A percentile compares a stretch with the other conserved stretches of the same genome.
phyloP scores from a whole-genome alignment of 2,329 filamentous ascomycete genomes.

The Escovopsis sp. region DNA sequence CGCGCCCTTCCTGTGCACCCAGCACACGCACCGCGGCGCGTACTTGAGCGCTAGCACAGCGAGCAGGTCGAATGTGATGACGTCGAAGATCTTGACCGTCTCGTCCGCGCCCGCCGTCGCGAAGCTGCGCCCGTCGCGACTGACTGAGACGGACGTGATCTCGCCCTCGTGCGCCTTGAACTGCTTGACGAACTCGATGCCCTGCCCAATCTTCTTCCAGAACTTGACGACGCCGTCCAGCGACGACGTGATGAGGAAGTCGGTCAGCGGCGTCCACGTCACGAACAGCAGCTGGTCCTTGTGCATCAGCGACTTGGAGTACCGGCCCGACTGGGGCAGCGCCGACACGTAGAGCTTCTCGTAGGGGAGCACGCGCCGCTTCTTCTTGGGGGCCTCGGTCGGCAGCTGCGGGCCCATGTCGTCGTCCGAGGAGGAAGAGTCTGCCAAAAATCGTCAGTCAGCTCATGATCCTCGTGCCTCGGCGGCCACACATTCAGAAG shows the following conservation, averaged over 20 bases:
- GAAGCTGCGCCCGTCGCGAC: conserved; percentile 83
- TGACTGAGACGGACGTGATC: conserved; percentile 70
- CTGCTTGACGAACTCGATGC: conserved; percentile 96
- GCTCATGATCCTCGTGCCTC: not conserved
- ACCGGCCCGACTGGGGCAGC: conserved; percentile 64
- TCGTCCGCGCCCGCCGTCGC: conserved; percentile 72
- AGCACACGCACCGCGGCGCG: conserved; percentile 68
- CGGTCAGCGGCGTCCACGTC: conserved; percentile 77
- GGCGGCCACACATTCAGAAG: not conserved
- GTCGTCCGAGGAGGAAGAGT: conserved; percentile 61
- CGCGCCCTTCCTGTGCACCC: conserved; percentile 80
- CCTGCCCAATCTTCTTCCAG: conserved; percentile 88
- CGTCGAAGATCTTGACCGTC: conserved; percentile 67
- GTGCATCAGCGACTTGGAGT: conserved; percentile 97
- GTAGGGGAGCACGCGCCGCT: conserved; percentile 77
- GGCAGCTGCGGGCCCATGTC: conserved; percentile 90
- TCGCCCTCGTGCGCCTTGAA: conserved; percentile 83
- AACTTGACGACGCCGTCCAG: conserved; percentile 96
- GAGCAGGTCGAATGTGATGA: conserved; percentile 76
- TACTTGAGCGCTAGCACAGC: conserved; percentile 69
- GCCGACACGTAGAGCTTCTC: conserved; percentile 92
- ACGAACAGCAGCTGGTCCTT: conserved; percentile 84
- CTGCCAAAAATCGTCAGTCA: conserved; percentile 11
- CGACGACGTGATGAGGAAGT: conserved; percentile 91
- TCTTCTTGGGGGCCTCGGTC: conserved; percentile 72